A percentile compares a stretch with the other conserved stretches of the same genome.
Conservation (phyloP, 176 grass and related monocot genomes). For the Paspalum vaginatum region DNA sequence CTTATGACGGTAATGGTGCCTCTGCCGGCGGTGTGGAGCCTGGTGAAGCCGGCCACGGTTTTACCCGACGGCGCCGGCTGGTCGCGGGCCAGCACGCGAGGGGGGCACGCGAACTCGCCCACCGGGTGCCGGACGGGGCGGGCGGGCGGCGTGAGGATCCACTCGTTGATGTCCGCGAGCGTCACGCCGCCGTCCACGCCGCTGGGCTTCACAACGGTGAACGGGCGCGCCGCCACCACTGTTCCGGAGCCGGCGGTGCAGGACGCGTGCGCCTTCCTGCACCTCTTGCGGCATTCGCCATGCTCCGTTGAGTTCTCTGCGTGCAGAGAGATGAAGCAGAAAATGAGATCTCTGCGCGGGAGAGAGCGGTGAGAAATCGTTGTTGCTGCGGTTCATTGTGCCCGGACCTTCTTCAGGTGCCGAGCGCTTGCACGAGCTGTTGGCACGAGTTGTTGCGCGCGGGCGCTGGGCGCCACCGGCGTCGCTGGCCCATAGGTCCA, state of each 20-base stretch:
- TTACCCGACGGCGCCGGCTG: conserved; percentile 62
- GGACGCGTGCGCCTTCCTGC: background rate
- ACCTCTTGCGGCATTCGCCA: conserved; percentile 25
- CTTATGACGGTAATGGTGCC: conserved; percentile 70
- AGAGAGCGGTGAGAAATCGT: background rate
- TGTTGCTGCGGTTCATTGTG: too few species aligned
- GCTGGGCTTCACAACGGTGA: conserved; percentile 66
- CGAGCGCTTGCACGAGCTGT: conserved; percentile 17
- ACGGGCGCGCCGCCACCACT: conserved; percentile 53
- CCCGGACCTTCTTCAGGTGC: conserved; percentile 28
- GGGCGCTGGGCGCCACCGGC: background rate
- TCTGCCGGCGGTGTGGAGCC: conserved; percentile 57
- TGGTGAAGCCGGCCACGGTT: conserved; percentile 52
- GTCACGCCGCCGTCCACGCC: conserved; percentile 59
- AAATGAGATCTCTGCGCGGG: too few species aligned
- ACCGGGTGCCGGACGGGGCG: conserved; percentile 68
- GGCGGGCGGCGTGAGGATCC: conserved; percentile 57
- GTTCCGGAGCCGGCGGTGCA: background rate
- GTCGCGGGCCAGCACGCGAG: conserved; percentile 21
- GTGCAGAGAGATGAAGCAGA: background rate
- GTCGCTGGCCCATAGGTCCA: conserved; percentile 6
- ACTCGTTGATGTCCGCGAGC: conserved; percentile 65
- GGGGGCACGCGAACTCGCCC: conserved; percentile 59
- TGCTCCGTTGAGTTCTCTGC: background rate
- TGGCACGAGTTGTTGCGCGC: background rate